These are phyloP conservation scores for Theileria luwenshuni DNA, from an alignment of 169 alveolate species.

Conservation along the genomic window DNA sequence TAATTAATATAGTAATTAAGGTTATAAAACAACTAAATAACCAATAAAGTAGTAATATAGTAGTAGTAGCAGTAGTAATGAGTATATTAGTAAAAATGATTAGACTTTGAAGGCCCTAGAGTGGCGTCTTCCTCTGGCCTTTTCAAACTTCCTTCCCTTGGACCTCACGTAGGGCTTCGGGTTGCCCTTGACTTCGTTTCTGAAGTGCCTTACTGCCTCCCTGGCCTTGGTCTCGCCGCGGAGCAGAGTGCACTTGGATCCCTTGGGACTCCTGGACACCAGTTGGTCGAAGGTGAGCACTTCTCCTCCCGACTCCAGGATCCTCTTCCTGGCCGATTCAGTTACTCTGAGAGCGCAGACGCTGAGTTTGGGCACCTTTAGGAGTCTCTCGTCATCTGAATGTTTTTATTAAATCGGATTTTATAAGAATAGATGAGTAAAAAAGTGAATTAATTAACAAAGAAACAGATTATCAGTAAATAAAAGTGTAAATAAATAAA, in stretches of 20 bases:
- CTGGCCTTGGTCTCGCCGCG: conserved; percentile 95
- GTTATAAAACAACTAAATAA: too few species aligned
- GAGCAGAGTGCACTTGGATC: conserved; percentile 90
- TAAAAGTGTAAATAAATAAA: too few species aligned
- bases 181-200: conserved; percentile 75
- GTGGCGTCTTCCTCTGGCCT: conserved; percentile 91
- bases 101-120: conserved; percentile 88
- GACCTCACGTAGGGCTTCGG: conserved; percentile 92
- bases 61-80: background rate
- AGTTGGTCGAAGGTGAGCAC: conserved; percentile 96
- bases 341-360: conserved; percentile 96
- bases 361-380: conserved; percentile 86
- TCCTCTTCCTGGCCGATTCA: conserved; percentile 96
- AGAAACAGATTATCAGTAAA: too few species aligned
- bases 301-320: conserved; percentile 96
- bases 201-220: conserved; percentile 92
- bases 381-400: conserved; percentile 87
- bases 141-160: conserved; percentile 92
- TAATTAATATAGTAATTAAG: too few species aligned
- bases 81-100: too few species aligned
- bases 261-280: conserved; percentile 90
- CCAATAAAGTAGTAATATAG: background rate
- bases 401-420: background rate
- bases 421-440: conserved; percentile 3
- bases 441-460: too few species aligned